Evolutionary conservation across 1,139 yeast genomes (phyloP), one percentile per base, ranked within the genome.

Genomic region (Candida tunisiensis): DNA sequence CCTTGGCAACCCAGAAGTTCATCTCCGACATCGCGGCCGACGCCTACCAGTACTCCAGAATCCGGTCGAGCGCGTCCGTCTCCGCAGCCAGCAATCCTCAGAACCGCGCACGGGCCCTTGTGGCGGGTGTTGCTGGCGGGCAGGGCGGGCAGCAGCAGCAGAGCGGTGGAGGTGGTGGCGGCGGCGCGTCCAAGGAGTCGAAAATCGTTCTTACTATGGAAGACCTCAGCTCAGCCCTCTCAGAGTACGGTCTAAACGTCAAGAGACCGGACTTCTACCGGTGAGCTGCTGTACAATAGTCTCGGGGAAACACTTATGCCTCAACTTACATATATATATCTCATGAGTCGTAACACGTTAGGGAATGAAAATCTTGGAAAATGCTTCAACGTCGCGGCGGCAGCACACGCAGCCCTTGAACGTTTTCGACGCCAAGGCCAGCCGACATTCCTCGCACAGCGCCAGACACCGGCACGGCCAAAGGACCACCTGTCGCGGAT

Each of bases 381-480:
- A 54, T 2, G 55, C 42, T 17, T 72, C 71, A 3, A 83, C 93
- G 12, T 65, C 65, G 16, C 73, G 57, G 25, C 93, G 64, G 43
- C 96, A 83, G 41, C 93, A 78, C 1, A 82, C 91, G 50, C 96
- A 83, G 1, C 77, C 75, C 32, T 68, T 70, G 41, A 75, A 74
- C 9, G 79, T 78, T 34, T 82, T 65, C 15, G 73, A 55, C 3
- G 82, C 85, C 31, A 83, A 57, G n/a, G 78, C 67, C 17, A 73
- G 55, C 15, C 95, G 61, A 44, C 96, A 83, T 10, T 69, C 64
- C 36, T 82, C 93, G 49, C 96, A 83, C 6, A 83, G 60, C 1
- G 93, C 83, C 36, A 83, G 68, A 48, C 96, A 83, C 39, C 72
- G 67, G 47, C 96, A 83, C 1, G 96, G 96, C 95, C 95, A 83